phyloP scores from a whole-genome alignment of 2,329 filamentous ascomycete species.

The Trichoderma sp. region DNA sequence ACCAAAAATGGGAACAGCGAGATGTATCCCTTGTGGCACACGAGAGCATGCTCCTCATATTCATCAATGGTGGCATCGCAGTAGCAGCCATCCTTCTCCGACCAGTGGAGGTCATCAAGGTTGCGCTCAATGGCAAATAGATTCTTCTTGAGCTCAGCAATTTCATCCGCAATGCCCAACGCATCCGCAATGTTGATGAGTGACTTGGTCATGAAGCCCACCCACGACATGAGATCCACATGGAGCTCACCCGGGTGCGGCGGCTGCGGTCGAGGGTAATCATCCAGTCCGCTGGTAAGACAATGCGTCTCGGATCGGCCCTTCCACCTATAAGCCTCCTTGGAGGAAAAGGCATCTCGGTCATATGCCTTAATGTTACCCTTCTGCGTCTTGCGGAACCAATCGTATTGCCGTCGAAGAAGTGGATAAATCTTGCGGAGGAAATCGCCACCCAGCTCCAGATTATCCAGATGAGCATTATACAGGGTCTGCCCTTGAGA shows the following conservation, averaged over 20 bases:
- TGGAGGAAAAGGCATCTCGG: conserved; percentile 81
- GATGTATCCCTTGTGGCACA: conserved; percentile 97
- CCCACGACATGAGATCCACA: conserved; percentile 92
- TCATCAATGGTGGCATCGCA: conserved; percentile 96
- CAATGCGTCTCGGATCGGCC: conserved; percentile 85
- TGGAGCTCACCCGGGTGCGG: conserved; percentile 96
- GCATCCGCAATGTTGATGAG: conserved; percentile 76
- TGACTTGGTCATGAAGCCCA: conserved; percentile 93
- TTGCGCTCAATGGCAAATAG: conserved; percentile 80
- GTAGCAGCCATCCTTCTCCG: conserved; percentile 74
- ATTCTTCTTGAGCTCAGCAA: conserved; percentile 68
- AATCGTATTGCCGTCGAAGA: conserved; percentile 85
- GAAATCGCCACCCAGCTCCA: conserved; percentile 68
- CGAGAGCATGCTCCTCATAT: conserved; percentile 84
- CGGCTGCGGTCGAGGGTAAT: conserved; percentile 91
- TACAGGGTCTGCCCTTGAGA: conserved; percentile 51
- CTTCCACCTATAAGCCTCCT: conserved; percentile 93
- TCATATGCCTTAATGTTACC: conserved; percentile 93
- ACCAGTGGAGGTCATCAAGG: conserved; percentile 93
- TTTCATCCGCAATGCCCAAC: conserved; percentile 77
- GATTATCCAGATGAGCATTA: conserved; percentile 66
- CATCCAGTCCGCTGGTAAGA: conserved; percentile 90
- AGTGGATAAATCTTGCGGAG: conserved; percentile 80
- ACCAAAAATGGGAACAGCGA: conserved; percentile 90
- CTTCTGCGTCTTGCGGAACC: conserved; percentile 90